Base-by-base conservation (phyloP, 768 basidiomycete genomes). In the Leccinum barrowsii region DNA sequence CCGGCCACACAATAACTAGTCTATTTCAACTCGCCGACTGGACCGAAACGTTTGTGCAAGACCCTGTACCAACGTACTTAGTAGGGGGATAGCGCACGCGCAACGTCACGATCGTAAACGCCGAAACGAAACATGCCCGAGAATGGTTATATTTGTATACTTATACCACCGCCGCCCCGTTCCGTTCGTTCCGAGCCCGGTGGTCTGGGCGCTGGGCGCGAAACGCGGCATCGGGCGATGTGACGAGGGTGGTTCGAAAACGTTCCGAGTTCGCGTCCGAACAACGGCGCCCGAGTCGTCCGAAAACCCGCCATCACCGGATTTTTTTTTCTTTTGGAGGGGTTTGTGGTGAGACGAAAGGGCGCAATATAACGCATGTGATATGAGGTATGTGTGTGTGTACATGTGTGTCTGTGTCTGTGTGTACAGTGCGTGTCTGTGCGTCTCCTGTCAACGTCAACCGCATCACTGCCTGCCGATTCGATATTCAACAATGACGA, bases 11-110 rank as follows among this genome's bases (percentile, higher is more conserved):
- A 7, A 30, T 32, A 10, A 0, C 30, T 32, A 32, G 32, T 32
- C 32, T 32, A 32, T 32, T 32, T 32, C 32, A 32, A 12, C 30
- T 30, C 30, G 30, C 30, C 30, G 30, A 30, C 30, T 11, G 30
- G 30, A 30, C 30, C 30, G 30, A 30, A 30, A 30, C 30, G 30
- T 30, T 30, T 30, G 30, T 30, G 30, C 30, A 30, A 30, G 30
- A 32, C 32, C 32, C 32, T 34, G 32, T 34, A 34, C 32, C 32
- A 32, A 32, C 32, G 32, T 32, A 30, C 30, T 30, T 30, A 30
- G 30, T 30, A 30, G 30, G 32, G 11, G 32, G 4, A 65, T 66
- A 65, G 60, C 63, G 55, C 63, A 65, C 65, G 55, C 57, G 55
- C 58, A 34, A 34, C 32, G 32, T 34, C 32, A 34, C 12, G 48